These are phyloP conservation scores for Gleditsia sinensis DNA, from an alignment of 306 rosid species.

Conservation along the genomic window DNA sequence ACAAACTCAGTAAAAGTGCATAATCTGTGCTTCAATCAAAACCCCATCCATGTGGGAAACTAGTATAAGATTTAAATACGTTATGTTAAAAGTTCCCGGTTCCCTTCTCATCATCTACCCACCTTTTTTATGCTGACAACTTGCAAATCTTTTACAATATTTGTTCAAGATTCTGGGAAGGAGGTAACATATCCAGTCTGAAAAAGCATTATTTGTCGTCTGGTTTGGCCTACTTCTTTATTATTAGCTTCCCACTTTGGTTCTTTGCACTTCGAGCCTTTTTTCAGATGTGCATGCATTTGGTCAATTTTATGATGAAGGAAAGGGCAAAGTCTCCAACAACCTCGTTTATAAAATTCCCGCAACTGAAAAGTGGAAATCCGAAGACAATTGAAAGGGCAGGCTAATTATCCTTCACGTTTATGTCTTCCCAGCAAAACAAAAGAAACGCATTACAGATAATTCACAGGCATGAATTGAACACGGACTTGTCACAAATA, in stretches of 20 bases:
- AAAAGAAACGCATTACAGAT: background rate
- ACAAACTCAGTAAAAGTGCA: background rate
- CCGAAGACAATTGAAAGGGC: background rate
- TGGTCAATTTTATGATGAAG: constrained; percentile 16
- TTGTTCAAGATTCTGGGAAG: constrained; percentile 32
- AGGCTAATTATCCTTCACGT: background rate
- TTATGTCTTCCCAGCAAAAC: background rate
- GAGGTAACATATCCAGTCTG: constrained; percentile 27
- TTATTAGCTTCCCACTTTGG: constrained; percentile 5
- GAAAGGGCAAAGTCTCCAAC: constrained; percentile 8
- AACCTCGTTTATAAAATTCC: background rate
- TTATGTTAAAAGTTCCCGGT: constrained; percentile 12
- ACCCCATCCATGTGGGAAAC: constrained; percentile 37
- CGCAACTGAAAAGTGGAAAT: background rate
- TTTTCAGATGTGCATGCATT: constrained; percentile 3
- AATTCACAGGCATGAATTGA: background rate
- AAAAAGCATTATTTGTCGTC: constrained; percentile 52
- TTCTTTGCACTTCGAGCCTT: constrained; percentile 7
- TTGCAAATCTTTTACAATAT: constrained; percentile 34
- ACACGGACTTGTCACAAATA: background rate
- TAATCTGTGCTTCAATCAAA: background rate
- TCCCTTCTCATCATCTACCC: constrained; percentile 33
- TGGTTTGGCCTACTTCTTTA: constrained; percentile 30
- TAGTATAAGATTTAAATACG: constrained; percentile 20
- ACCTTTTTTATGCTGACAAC: constrained; percentile 44